Base-by-base conservation (phyloP, 2,329 filamentous ascomycete genomes). In the Fusarium nisikadoi region DNA sequence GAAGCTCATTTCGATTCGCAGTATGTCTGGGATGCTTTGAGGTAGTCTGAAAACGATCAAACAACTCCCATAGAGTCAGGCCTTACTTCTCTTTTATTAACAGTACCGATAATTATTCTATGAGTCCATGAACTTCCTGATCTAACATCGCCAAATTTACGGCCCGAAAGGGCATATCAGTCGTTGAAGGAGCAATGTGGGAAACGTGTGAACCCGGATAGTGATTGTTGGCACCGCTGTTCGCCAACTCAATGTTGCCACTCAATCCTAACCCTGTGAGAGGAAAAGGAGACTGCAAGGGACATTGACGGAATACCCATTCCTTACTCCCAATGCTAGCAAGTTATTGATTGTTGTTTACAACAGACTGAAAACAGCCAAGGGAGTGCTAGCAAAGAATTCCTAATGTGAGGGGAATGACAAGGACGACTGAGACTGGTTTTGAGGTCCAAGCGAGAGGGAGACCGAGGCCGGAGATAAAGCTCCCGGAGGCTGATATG, bases 81-180 rank as follows among this genome's bases (percentile, higher is more conserved):
- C 13, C 1, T 20, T 17, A 35, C 11, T 19, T 25, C 17, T 50
- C 20, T 23, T 16, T 23, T 25, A 23, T 50, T 17, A 3, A 35
- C 1, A 20, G 3, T 16, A 14, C 12, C n/a, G 6, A 36, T 25
- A 3, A 25, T 25, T 11, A 20, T 25, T 14, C 17, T 35, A 49
- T 2, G 0, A 13, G 1, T 35, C 6, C 5, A 25, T 14, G 17
- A 25, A 10, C 2, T 6, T 50, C n/a, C 9, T 12, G 11, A 4
- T 14, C 8, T 17, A 36, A 35, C 8, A 50, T 25, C 4, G 17
- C n/a, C 31, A 31, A 10, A 20, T 50, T 2, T 2, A 31, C 10
- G 35, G 36, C 50, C 50, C 25, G 25, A 41, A 19, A 29, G 5
- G 9, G 3, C 19, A 54, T 41, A 8, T 12, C 50, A n/a, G 36